Percentiles rank a stretch among this genome's conserved stretches.
phyloP scores from a whole-genome alignment of 345 rosid genomes.

The Excoecaria cochinchinensis region DNA sequence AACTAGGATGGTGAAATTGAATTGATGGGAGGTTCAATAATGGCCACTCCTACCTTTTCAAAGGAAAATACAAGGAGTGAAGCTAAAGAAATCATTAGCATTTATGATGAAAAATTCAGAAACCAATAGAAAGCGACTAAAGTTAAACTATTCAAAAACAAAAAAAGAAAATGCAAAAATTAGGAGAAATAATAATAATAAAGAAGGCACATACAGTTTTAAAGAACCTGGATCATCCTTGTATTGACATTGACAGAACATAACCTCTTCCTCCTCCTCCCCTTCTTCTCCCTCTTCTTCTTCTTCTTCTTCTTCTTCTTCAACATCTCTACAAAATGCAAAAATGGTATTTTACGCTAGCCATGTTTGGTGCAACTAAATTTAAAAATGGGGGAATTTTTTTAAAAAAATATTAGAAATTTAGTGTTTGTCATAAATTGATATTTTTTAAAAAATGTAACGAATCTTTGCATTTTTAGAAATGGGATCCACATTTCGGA shows the following conservation, averaged over 20 bases:
- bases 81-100: not conserved
- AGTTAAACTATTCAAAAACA: too few species aligned
- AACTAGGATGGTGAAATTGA: not conserved
- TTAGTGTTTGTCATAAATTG: too few species aligned
- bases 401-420: too few species aligned
- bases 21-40: not conserved
- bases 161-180: not conserved
- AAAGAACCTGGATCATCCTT: not conserved
- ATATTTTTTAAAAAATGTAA: too few species aligned
- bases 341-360: too few species aligned
- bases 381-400: too few species aligned
- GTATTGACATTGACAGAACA: not conserved
- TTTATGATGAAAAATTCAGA: not conserved
- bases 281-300: too few species aligned
- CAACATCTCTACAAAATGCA: not conserved
- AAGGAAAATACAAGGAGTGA: not conserved
- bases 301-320: not conserved
- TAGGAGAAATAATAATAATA: too few species aligned
- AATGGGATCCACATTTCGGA: too few species aligned
- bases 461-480: too few species aligned
- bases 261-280: not conserved
- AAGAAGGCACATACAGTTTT: not conserved
- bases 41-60: not conserved
- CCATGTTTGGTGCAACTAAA: too few species aligned
- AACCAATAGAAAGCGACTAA: not conserved